A percentile compares a stretch with the other conserved stretches of the same genome.
Evolutionary conservation across 1,284 basidiomycete genomes (phyloP).

Genomic region (Anthracocystis setariae): DNA sequence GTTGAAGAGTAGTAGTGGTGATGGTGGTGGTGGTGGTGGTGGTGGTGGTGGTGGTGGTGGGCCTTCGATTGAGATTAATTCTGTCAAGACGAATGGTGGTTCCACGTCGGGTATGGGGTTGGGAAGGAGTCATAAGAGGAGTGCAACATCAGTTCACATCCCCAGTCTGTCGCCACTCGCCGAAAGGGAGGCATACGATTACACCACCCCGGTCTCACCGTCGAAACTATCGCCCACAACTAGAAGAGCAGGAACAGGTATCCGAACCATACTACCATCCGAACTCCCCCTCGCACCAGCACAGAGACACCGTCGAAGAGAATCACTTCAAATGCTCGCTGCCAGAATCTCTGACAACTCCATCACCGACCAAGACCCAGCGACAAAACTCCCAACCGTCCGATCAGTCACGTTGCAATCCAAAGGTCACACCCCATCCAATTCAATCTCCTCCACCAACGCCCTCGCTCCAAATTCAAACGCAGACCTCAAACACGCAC

Average conservation of each 20-base stretch:
- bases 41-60: too few relatives aligned
- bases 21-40: too few relatives aligned
- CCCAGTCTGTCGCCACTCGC: constrained; percentile 40
- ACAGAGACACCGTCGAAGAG: constrained; percentile 36
- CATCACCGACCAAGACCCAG: background rate
- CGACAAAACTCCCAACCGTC: constrained; percentile 4
- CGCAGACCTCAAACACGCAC: constrained; percentile 4
- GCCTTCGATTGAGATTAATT: background rate
- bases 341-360: constrained; percentile 26
- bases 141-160: constrained; percentile 33
- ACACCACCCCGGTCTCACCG: background rate
- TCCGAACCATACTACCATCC: constrained; percentile 31
- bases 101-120: background rate
- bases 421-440: constrained; percentile 41
- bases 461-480: constrained; percentile 10
- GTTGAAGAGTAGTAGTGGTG: constrained; percentile 1
- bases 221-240: constrained; percentile 1
- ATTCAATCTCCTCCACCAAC: constrained; percentile 9
- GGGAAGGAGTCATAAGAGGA: constrained; percentile 23
- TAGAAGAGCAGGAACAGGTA: constrained; percentile 22
- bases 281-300: constrained; percentile 37
- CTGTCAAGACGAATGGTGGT: constrained; percentile 1
- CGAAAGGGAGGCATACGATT: constrained; percentile 30
- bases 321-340: constrained; percentile 44
- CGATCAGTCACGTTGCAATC: constrained; percentile 15